phyloP scores from a whole-genome alignment of 2,329 filamentous ascomycete genomes.

The Mariannaea sp. region DNA sequence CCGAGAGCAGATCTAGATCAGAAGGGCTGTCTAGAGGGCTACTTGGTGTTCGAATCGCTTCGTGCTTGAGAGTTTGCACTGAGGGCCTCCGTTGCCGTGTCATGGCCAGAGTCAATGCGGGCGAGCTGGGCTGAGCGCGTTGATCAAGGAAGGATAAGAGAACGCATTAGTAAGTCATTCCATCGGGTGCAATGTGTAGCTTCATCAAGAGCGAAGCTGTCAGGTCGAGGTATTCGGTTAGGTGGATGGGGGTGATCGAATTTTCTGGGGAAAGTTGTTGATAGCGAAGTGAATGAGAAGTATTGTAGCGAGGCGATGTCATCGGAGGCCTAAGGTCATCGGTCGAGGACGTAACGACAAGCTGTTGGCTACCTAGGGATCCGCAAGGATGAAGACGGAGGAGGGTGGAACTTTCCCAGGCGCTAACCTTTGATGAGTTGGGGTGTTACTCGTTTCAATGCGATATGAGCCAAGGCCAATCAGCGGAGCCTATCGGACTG shows the following conservation, averaged over 20 bases:
- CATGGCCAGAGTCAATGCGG: background rate
- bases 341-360: conserved; percentile 21
- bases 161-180: conserved; percentile 13
- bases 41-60: conserved; percentile 25
- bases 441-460: background rate
- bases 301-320: conserved; percentile 13
- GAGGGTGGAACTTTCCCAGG: conserved; percentile 6
- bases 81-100: conserved; percentile 2
- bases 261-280: background rate
- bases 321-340: conserved; percentile 17
- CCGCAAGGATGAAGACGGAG: conserved; percentile 6
- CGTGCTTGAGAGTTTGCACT: conserved; percentile 36
- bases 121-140: conserved; percentile 2
- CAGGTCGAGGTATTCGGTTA: background rate
- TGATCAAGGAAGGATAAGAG: conserved; percentile 6
- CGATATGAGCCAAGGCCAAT: background rate
- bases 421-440: background rate
- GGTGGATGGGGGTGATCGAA: background rate
- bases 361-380: conserved; percentile 18
- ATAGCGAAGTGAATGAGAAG: background rate
- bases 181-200: conserved; percentile 6
- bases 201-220: background rate
- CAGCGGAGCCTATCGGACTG: background rate
- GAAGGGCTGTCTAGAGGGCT: conserved; percentile 32
- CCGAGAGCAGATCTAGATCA: conserved; percentile 57